Base-by-base conservation (phyloP, 257 asterid species). In the Solanum gandarillasii region DNA sequence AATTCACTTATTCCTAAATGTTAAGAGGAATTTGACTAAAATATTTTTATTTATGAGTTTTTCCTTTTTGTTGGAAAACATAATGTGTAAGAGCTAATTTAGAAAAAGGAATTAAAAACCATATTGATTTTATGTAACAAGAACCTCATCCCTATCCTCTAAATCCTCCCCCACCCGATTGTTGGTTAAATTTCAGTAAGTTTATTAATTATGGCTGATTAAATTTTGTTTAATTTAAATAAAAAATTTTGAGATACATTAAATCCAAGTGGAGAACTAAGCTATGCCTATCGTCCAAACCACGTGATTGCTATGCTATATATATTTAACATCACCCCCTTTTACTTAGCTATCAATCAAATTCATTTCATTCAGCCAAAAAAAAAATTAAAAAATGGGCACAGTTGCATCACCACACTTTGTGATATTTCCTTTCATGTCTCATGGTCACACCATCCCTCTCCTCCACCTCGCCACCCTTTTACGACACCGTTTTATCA, bases 391-490 rank as follows among this genome's bases (percentile, higher is more conserved):
- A 6, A 14, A 1, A 2, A 95, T 95, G 98, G 96, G 89, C 21
- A 90, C 93, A 14, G 84, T 70, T 25, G 70, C 90, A 11, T 29
- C 89, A 12, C 92, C 95, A 38, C 98, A 94, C 90, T 95, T 96
- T 48, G 93, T 88, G 6, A 90, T 96, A 46, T 93, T 95, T 90
- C 96, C 98, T 10, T 94, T 95, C 92, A 89, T 94, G 92, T 74
- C 99, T 13, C 92, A 92, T 83, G 98, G 97, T 86, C 98, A 95
- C 89, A 94, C 92, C 87, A 93, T 93, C 85, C 98, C 98, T 18
- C 93, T 95, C 91, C 95, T 95, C 92, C 85, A 91, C 93, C 95
- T 93, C 85, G 89, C 94, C 90, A 92, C 94, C 75, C 94, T 95
- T 89, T 95, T 96, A 86, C 93, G 87, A 48, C 92, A 67, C 58